Percentiles rank a stretch among this genome's conserved stretches.
Conservation (phyloP, 2,329 filamentous ascomycete species). For the Nothopassalora personata region DNA sequence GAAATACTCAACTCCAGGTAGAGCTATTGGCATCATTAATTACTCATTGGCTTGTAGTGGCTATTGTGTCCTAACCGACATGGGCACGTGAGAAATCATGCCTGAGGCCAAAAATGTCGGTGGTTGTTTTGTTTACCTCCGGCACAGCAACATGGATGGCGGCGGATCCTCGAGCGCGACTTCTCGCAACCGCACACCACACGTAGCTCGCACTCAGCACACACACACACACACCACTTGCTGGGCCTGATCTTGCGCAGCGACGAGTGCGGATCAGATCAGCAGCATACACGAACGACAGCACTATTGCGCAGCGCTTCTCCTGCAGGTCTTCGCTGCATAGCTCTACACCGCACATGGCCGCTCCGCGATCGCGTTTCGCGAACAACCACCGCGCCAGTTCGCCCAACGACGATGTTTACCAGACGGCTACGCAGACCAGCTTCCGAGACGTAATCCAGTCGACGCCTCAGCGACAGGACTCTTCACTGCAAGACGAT, state of each 20-base stretch:
- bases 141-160: background rate
- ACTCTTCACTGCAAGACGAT: slow-evolving; percentile 21
- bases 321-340: background rate
- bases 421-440: slow-evolving; percentile 19
- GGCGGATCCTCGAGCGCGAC: background rate
- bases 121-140: background rate
- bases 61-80: too few species aligned
- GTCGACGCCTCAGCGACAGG: slow-evolving; percentile 18
- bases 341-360: background rate
- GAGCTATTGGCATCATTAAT: too few species aligned
- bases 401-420: slow-evolving; percentile 11
- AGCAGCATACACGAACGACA: background rate
- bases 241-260: background rate
- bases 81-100: background rate
- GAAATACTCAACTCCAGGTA: too few species aligned
- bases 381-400: slow-evolving; percentile 1
- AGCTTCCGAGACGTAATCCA: slow-evolving; percentile 20
- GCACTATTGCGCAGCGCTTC: background rate
- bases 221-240: background rate
- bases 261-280: background rate
- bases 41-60: too few species aligned
- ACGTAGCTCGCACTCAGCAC: background rate
- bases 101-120: background rate
- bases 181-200: background rate
- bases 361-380: slow-evolving; percentile 1